phyloP scores from a whole-genome alignment of 1,284 basidiomycete genomes.

The Trametes sp. region DNA sequence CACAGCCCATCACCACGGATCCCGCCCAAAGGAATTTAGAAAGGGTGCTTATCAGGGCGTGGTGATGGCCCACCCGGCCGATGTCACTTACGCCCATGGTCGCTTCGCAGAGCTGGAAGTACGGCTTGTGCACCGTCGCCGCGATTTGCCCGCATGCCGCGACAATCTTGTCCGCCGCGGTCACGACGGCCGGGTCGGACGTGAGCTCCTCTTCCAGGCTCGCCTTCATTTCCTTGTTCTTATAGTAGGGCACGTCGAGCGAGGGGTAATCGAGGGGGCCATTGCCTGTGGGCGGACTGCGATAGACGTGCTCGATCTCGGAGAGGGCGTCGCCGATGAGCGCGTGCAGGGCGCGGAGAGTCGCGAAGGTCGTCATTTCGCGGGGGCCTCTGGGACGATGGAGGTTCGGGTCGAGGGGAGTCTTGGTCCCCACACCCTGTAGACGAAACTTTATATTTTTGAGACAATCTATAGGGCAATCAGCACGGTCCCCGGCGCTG shows the following conservation, averaged over 20 bases:
- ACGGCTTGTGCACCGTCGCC: conserved; percentile 68
- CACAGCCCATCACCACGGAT: no score
- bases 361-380: conserved; percentile 11
- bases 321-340: conserved; percentile 12
- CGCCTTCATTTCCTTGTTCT: not conserved
- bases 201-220: conserved; percentile 56
- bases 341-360: conserved; percentile 19
- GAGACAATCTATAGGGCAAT: no score
- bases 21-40: no score
- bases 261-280: conserved; percentile 61
- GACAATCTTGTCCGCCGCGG: conserved; percentile 65
- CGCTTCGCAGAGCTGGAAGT: conserved; percentile 69
- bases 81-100: conserved; percentile 60
- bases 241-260: conserved; percentile 55
- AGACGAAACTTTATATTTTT: no score
- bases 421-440: no score
- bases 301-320: conserved; percentile 22
- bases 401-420: no score
- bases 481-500: no score
- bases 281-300: not conserved
- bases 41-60: no score
- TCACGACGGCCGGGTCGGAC: conserved; percentile 55
- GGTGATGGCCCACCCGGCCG: not conserved
- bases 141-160: conserved; percentile 72
- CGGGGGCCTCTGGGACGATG: no score